Base-by-base conservation (phyloP, 148 eudicot species). In the Silene conica region DNA sequence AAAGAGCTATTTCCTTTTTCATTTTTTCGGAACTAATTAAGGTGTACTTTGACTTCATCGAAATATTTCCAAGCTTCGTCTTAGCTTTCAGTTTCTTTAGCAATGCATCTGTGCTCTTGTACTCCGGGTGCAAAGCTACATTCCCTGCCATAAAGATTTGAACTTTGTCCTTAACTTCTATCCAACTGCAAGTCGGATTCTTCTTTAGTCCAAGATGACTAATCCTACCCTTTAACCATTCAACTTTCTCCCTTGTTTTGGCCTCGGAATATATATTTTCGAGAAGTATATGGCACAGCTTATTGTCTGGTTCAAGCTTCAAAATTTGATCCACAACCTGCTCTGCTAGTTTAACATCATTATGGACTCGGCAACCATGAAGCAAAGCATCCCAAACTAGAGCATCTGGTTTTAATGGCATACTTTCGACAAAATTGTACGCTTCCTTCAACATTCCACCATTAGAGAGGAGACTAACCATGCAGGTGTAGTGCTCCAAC, bases 401-500 rank as follows among this genome's bases (percentile, higher is more conserved):
- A 60, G 83, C 84, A 83, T 85, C 86, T 50, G 90, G 86, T 76
- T 85, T 62, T 73, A 83, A 21, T 23, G 87, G 89, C 87, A 89
- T 87, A 38, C 38, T 75, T 75, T 80, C 77, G 38, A 85, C 79
- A 67, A 85, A 83, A 52, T 25, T 78, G 63, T 90, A 86, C 13
- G 90, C 91, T 45, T 87, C 82, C 48, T 65, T 71, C 73, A 90
- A 73, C 78, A 76, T 83, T 73, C 91, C 95, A 14, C 84, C 84
- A 67, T 87, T 82, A 31, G 89, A 80, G 48, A 90, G 85, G 66
- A 90, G 86, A 84, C 83, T 83, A 19, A 88, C 91, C 86, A 90
- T 86, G 80, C 91, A 87, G 78, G 74, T 70, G 78, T 86, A 90
- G 64, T 90, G 91, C 81, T 90, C 91, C 82, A 84, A 66, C 54